Conservation (phyloP, 164 flowering plant species). For the Cinnamomum chago region DNA sequence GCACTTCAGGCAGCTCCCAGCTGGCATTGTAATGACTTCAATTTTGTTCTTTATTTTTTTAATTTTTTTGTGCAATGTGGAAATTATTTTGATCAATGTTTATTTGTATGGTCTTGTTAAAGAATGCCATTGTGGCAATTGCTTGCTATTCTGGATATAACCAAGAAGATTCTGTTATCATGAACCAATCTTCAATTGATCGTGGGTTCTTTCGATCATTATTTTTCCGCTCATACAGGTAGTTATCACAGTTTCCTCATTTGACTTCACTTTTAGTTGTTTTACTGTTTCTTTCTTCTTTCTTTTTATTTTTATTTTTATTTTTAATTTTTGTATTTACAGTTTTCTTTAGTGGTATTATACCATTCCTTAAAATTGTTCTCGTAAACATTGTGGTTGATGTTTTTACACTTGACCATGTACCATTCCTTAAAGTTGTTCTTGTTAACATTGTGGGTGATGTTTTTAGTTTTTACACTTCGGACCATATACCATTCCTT, state of each 20-base stretch:
- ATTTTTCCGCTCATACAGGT: conserved; percentile 94
- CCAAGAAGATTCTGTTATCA: conserved; percentile 97
- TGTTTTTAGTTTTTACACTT: not conserved
- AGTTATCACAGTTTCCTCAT: not conserved
- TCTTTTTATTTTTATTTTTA: too few relatives aligned
- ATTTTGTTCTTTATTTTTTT: not conserved
- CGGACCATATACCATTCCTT: not conserved
- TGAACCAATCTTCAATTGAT: conserved; percentile 99
- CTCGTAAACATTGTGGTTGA: not conserved
- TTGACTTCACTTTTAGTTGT: not conserved
- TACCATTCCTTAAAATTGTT: not conserved
- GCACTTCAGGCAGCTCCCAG: conserved; percentile 97
- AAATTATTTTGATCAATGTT: not conserved
- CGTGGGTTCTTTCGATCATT: conserved; percentile 95
- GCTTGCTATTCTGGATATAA: conserved; percentile 97
- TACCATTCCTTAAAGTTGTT: not conserved
- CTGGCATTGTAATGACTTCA: conserved; percentile 76
- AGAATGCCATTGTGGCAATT: conserved; percentile 97
- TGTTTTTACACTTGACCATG: not conserved
- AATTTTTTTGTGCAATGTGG: not conserved
- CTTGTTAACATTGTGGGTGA: not conserved
- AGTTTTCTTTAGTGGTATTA: not conserved
- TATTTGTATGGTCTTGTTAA: conserved; percentile 6
- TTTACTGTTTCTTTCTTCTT: not conserved
- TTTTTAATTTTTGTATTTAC: not conserved